phyloP scores from a whole-genome alignment of 768 basidiomycete species.

The Baorangia bicolor region DNA sequence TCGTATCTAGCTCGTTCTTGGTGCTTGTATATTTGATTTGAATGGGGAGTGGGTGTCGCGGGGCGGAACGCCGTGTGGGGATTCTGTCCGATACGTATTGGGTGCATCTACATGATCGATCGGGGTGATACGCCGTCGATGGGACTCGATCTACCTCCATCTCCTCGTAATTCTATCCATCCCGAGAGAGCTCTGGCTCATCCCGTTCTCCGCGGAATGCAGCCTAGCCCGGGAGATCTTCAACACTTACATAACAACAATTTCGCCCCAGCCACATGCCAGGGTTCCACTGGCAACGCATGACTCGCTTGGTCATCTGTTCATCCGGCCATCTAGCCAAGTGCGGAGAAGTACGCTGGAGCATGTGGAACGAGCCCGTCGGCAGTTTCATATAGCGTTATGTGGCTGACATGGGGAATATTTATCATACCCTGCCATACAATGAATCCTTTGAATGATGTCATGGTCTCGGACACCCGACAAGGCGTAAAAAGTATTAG shows the following conservation, averaged over 20 bases:
- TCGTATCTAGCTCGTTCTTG: background rate
- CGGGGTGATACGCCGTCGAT: background rate
- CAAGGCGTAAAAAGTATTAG: background rate
- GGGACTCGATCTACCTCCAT: background rate
- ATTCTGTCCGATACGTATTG: background rate
- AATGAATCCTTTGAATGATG: background rate
- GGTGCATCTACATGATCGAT: background rate
- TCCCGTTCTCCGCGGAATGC: background rate
- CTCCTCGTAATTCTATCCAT: background rate
- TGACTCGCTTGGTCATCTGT: background rate
- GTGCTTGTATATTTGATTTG: background rate
- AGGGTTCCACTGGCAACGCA: too few relatives aligned
- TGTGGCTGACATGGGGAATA: background rate
- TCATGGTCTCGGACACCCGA: background rate
- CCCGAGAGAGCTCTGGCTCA: too few relatives aligned
- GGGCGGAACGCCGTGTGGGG: too few relatives aligned
- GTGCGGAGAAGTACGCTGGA: background rate
- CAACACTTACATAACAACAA: background rate
- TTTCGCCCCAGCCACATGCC: background rate
- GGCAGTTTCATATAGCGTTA: background rate
- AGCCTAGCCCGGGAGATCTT: too few relatives aligned
- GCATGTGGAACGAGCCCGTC: background rate
- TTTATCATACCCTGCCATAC: background rate
- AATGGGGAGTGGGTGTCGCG: too few relatives aligned
- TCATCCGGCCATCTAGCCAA: background rate